Evolutionary conservation across 148 eudicot genomes (phyloP), one percentile per base, ranked within the genome.

Genomic region (Selenicereus undatus): DNA sequence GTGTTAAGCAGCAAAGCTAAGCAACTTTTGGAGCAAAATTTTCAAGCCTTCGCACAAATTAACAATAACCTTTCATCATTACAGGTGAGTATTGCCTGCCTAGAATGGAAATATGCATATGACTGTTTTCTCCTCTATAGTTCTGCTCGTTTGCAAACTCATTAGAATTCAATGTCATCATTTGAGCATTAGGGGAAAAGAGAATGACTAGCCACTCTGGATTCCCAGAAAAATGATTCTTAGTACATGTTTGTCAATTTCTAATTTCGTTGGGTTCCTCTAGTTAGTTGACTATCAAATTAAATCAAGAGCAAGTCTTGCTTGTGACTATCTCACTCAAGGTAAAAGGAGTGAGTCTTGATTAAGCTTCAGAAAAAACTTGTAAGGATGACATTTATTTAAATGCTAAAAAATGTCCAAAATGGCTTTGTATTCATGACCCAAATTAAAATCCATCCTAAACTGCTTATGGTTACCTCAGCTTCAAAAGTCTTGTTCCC

Each of bases 21-120:
- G 84, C 91, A 88, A 75, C 91, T 90, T 75, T 78, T 93, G 89
- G 91, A 91, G 79, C 92, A 89, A 82, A 92, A 92, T 75, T 51
- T 76, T 76, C 88, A 88, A 80, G 86, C 85, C 74, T 84, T 92
- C 56, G 78, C 81, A 81, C 89, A 87, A 78, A 91, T 92, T 71
- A 83, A 89, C 71, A 86, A 75, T 76, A 92, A 92, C 83, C 80
- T 92, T 76, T 85, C 90, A 12, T 73, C 83, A 52, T 78, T 89
- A 27, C 88, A 90, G 92, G 97, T 89, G 71, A 88, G 89, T 65
- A 69, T 80, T 69, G 56, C 18, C 71, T 77, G 48, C 48, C 64
- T 71, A 43, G 69, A 78, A 18, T 35, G 0, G 16, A 9, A 35
- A 35, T 42, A 32, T 30, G 7, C 29, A 64, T 20, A 17, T 58